Evolutionary conservation across 805 yeast species (phyloP).

Genomic region (Vanderwaltozyma tropicalis): DNA sequence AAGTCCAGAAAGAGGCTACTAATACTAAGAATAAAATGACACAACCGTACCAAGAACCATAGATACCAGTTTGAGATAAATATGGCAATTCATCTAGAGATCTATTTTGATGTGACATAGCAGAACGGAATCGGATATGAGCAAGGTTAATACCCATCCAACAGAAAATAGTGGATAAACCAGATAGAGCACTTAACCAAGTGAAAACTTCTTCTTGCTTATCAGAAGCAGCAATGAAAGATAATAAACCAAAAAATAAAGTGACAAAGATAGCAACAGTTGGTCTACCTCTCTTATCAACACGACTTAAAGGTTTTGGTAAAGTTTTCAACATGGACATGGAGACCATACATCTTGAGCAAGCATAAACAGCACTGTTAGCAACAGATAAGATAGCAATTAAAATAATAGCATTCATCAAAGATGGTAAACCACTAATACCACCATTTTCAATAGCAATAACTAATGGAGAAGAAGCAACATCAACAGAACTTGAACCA

Average conservation of each 20-base stretch:
- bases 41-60: constrained; percentile 52
- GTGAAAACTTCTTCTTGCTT: constrained; percentile 41
- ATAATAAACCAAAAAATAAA: constrained; percentile 44
- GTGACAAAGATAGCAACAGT: constrained; percentile 50
- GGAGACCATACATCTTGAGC: constrained; percentile 58
- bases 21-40: constrained; percentile 45
- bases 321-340: constrained; percentile 57
- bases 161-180: constrained; percentile 41
- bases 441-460: constrained; percentile 61
- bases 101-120: constrained; percentile 47
- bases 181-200: constrained; percentile 46
- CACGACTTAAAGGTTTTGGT: constrained; percentile 51
- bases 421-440: constrained; percentile 54
- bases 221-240: constrained; percentile 43
- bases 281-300: constrained; percentile 75
- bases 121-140: constrained; percentile 46
- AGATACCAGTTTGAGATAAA: constrained; percentile 51
- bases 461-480: constrained; percentile 64
- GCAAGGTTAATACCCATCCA: constrained; percentile 44
- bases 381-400: constrained; percentile 65
- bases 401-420: constrained; percentile 61
- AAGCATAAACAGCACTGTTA: constrained; percentile 59
- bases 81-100: constrained; percentile 51
- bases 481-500: constrained; percentile 41
- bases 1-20: constrained; percentile 69